These are phyloP conservation scores for Geotrichum bryndzae DNA, from an alignment of 1,139 yeast genomes.

Conservation along the genomic window DNA sequence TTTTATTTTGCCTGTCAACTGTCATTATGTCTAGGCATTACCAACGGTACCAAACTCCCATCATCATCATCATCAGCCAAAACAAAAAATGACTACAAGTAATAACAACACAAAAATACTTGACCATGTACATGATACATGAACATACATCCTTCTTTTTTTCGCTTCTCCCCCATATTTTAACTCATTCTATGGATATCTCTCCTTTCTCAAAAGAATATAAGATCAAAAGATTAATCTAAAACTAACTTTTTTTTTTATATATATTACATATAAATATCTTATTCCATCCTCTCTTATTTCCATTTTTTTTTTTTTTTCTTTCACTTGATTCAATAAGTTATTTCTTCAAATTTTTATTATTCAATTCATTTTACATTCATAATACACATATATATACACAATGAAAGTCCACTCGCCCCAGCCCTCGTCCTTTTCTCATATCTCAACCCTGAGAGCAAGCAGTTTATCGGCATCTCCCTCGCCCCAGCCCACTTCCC, in stretches of 20 bases:
- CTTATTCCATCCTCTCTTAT: neutral
- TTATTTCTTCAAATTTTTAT: neutral
- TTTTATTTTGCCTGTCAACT: neutral
- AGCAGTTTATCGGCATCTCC: neutral
- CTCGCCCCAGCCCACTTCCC: neutral
- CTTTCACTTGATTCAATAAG: neutral
- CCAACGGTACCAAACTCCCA: neutral
- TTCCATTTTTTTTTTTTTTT: neutral
- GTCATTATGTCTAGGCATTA: neutral
- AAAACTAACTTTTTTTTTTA: neutral
- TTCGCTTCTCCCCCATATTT: neutral
- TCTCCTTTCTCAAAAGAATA: neutral
- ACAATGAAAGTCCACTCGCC: constrained; percentile 7
- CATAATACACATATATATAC: neutral
- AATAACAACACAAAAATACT: neutral
- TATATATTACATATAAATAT: neutral
- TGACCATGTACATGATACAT: neutral
- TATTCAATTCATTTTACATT: neutral
- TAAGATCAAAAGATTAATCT: neutral
- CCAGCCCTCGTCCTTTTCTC: constrained; percentile 4
- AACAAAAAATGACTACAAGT: too few relatives aligned
- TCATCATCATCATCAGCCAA: too few relatives aligned
- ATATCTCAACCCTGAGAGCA: neutral
- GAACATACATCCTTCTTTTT: neutral
- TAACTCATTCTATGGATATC: neutral